Evolutionary conservation across 495 filamentous ascomycete species (phyloP), one percentile per base, ranked within the genome.

Genomic region (Aspergillus asperescens): DNA sequence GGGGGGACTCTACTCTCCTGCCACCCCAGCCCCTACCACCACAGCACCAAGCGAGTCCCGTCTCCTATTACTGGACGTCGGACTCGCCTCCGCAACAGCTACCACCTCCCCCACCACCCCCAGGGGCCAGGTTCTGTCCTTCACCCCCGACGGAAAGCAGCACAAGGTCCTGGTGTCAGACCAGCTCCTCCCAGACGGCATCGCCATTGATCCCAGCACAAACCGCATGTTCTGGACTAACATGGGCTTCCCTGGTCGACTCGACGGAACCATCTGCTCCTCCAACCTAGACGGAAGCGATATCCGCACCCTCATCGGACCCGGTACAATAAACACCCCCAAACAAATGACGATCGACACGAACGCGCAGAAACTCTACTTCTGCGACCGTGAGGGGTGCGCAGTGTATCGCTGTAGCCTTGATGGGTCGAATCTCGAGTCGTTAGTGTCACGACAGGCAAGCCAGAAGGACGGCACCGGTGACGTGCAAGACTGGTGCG

Each of bases 351-450:
- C 63, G 0, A 60, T 75, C 4, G 65, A 66, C 24, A 56, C 65
- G 0, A 44, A 42, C 1, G 58, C 64, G 5, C 28, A 58, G 16
- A 62, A 69, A 27, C 28, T 82, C 1, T 82, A 80, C 58, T 77
- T 78, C 44, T 76, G 70, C 29, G 80, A 83, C 51, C 76, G 79
- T 0, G 80, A 81, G 46, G 80, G 80, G 1, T 62, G 73, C 55
- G 42, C 70, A 4, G 70, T 83, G 1, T 57, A 75, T 29, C 65
- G 77, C 0, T 71, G 69, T 50, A 63, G 71, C 42, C 64, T 68
- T 16, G 77, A 81, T 45, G 78, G 79, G 7, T 66, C 54, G 0
- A 59, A 70, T 7, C 69, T 71, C n/a, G 66, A 78, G 43, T 56
- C 70, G 1, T 34, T 80, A 1, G 56, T 76, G 16, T 60, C 63